phyloP scores from a whole-genome alignment of 257 asterid species.

The Solanum phureja region DNA sequence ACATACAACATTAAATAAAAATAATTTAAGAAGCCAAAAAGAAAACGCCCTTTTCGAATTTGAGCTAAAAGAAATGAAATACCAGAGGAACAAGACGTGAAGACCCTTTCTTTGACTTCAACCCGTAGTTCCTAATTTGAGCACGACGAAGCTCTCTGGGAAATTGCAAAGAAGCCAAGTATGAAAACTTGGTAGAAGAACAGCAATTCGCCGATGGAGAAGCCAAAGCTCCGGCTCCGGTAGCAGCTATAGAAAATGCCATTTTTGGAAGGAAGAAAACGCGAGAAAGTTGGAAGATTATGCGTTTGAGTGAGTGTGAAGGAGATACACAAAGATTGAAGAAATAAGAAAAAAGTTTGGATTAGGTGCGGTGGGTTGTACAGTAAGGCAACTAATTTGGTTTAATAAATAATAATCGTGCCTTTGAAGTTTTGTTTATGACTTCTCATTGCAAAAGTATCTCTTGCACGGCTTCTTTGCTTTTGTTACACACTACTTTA shows the following conservation, averaged over 20 bases:
- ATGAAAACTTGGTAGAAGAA: constrained; percentile 13
- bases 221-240: constrained; percentile 19
- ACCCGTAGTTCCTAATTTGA: constrained; percentile 21
- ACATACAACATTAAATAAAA: background rate
- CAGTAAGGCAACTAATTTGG: background rate
- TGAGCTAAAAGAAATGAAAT: background rate
- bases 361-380: background rate
- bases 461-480: background rate
- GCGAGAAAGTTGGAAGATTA: background rate
- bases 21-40: background rate
- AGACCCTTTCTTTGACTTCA: constrained; percentile 13
- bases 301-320: background rate
- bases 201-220: constrained; percentile 6
- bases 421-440: background rate
- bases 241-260: constrained; percentile 57
- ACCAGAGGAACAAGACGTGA: constrained; percentile 39
- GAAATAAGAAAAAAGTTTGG: background rate
- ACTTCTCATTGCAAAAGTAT: background rate
- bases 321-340: background rate
- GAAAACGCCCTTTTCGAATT: background rate
- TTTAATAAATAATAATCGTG: background rate
- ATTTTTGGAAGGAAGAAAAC: constrained; percentile 6
- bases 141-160: constrained; percentile 32
- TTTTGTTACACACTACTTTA: background rate
- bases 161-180: constrained; percentile 46